These are phyloP conservation scores for Tolypocladium ovalisporum DNA, from an alignment of 2,329 filamentous ascomycete genomes.

Conservation along the genomic window DNA sequence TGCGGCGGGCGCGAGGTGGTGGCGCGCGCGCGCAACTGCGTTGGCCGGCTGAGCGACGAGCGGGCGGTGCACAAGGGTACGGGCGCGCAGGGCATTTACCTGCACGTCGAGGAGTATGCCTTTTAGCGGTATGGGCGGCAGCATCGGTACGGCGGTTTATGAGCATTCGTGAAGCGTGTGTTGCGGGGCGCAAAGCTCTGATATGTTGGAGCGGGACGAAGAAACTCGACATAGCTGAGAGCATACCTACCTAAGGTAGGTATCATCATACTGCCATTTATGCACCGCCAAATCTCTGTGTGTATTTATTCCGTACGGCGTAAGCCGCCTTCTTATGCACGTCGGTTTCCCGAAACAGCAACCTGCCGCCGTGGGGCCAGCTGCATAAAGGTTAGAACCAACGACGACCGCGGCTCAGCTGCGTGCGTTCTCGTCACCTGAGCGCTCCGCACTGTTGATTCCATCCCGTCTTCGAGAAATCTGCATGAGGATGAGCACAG, in stretches of 20 bases:
- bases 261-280: background rate
- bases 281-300: background rate
- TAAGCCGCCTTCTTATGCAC: background rate
- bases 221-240: background rate
- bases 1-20: constrained; percentile 48
- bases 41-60: constrained; percentile 46
- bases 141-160: background rate
- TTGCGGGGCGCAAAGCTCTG: background rate
- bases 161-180: background rate
- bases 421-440: background rate
- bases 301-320: background rate
- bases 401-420: background rate
- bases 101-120: constrained; percentile 50
- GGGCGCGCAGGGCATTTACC: constrained; percentile 49
- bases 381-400: background rate
- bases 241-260: no score
- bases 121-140: constrained; percentile 16
- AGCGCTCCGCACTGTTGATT: background rate
- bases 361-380: background rate
- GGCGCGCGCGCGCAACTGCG: constrained; percentile 40
- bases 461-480: background rate
- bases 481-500: background rate
- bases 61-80: constrained; percentile 54
- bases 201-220: no score
- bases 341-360: background rate